Evolutionary conservation across 2,329 filamentous ascomycete species (phyloP).

Genomic region (Venturia asperata): DNA sequence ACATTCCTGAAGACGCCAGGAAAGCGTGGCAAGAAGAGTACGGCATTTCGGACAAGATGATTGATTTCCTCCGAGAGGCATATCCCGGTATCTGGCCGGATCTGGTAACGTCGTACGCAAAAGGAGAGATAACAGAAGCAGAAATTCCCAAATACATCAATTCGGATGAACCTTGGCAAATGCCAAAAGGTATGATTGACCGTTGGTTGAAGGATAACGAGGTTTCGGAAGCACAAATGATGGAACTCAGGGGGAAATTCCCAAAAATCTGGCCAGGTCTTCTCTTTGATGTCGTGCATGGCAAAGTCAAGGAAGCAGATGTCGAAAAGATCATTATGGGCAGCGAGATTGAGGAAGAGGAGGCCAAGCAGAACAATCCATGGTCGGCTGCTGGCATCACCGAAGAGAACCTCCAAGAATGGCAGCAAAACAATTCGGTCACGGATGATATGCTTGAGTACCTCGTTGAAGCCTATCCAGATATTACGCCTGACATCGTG

Average conservation of each 20-base stretch:
- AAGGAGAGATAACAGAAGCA: constrained; percentile 8
- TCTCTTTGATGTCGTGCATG: background rate
- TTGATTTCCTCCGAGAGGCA: background rate
- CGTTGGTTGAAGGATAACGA: constrained; percentile 1
- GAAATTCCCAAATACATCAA: constrained; percentile 7
- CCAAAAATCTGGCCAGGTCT: constrained; percentile 6
- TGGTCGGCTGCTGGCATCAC: background rate
- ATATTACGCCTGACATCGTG: constrained; percentile 1
- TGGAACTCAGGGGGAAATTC: background rate
- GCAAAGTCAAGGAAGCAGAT: background rate
- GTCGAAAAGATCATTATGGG: background rate
- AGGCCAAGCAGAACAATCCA: background rate
- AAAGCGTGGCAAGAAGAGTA: constrained; percentile 14
- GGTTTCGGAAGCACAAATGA: constrained; percentile 1
- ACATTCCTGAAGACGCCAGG: background rate
- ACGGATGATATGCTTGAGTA: constrained; percentile 9
- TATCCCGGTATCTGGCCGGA: constrained; percentile 12
- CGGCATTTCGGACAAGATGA: constrained; percentile 5
- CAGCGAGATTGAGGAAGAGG: background rate
- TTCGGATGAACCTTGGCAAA: constrained; percentile 1
- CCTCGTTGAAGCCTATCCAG: constrained; percentile 6
- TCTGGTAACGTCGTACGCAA: constrained; percentile 2
- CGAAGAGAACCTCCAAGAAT: background rate
- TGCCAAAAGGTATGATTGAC: background rate
- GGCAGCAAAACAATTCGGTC: background rate